Percentiles rank a stretch among this genome's conserved stretches.
These are phyloP conservation scores for Murraya paniculata DNA, from an alignment of 345 rosid species.

Conservation along the genomic window DNA sequence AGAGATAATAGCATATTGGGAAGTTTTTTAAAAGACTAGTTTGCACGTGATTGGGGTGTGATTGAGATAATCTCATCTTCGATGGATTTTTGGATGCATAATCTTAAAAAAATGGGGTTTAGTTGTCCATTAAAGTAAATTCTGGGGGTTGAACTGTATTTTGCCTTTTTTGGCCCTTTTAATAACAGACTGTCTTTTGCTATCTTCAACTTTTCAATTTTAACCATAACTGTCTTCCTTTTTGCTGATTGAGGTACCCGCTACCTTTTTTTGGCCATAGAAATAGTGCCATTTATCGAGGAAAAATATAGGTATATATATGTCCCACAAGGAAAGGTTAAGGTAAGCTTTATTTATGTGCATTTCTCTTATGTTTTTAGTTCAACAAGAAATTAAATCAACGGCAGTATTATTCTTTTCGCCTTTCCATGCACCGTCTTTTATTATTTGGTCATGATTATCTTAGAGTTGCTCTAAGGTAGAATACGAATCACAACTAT, in stretches of 20 bases:
- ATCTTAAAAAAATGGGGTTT: no score
- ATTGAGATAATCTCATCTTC: no score
- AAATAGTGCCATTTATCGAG: not conserved
- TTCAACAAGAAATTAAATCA: not conserved
- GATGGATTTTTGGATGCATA: no score
- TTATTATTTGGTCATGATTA: no score
- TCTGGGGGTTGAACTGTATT: no score
- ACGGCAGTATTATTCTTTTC: not conserved
- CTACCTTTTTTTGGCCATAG: not conserved
- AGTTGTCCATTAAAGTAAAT: no score
- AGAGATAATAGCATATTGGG: no score
- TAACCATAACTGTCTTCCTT: not conserved
- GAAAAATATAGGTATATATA: not conserved
- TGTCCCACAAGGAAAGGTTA: not conserved
- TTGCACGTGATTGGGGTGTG: no score
- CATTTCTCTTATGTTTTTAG: no score
- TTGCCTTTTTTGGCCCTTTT: not conserved
- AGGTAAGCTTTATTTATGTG: not conserved
- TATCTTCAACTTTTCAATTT: not conserved
- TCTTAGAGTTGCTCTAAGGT: no score
- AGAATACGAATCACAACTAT: no score
- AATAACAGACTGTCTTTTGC: not conserved
- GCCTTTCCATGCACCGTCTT: not conserved
- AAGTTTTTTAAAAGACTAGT: no score
- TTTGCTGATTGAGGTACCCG: not conserved